These are phyloP conservation scores for Parascedosporium putredinis DNA, from an alignment of 2,329 filamentous ascomycete species.

Conservation along the genomic window DNA sequence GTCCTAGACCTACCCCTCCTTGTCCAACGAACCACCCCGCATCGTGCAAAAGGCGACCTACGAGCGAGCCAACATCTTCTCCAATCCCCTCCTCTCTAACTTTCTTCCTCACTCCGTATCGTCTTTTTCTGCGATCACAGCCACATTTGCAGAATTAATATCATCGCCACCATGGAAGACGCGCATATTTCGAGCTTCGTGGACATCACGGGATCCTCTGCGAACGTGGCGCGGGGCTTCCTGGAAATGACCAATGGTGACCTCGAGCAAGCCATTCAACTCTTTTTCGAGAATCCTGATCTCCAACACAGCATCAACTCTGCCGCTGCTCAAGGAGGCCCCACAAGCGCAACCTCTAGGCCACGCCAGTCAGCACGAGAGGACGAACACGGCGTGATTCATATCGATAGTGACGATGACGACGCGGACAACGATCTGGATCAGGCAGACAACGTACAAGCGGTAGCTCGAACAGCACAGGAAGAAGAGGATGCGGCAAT, in stretches of 20 bases:
- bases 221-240: slow-evolving; percentile 69
- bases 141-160: too few relatives aligned
- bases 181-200: slow-evolving; percentile 69
- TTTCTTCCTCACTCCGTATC: neutral
- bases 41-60: too few relatives aligned
- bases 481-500: slow-evolving; percentile 89
- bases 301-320: slow-evolving; percentile 41
- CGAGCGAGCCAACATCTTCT: neutral
- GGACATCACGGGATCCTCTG: slow-evolving; percentile 66
- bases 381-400: slow-evolving; percentile 40
- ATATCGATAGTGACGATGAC: slow-evolving; percentile 69
- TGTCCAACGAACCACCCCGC: slow-evolving; percentile 6
- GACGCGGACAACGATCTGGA: too few relatives aligned
- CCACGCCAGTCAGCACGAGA: slow-evolving; percentile 20
- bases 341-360: slow-evolving; percentile 14
- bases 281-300: slow-evolving; percentile 85
- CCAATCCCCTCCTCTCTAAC: neutral
- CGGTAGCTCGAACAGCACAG: slow-evolving; percentile 37
- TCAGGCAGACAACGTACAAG: slow-evolving; percentile 27
- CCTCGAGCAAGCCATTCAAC: slow-evolving; percentile 73
- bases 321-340: slow-evolving; percentile 21
- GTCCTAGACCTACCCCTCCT: slow-evolving; percentile 1
- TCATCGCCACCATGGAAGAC: slow-evolving; percentile 30
- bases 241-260: slow-evolving; percentile 77
- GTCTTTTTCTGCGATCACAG: too few relatives aligned